A percentile compares a stretch with the other conserved stretches of the same genome.
Conservation (phyloP, 2,329 filamentous ascomycete species). For the Aschersonia sp. region DNA sequence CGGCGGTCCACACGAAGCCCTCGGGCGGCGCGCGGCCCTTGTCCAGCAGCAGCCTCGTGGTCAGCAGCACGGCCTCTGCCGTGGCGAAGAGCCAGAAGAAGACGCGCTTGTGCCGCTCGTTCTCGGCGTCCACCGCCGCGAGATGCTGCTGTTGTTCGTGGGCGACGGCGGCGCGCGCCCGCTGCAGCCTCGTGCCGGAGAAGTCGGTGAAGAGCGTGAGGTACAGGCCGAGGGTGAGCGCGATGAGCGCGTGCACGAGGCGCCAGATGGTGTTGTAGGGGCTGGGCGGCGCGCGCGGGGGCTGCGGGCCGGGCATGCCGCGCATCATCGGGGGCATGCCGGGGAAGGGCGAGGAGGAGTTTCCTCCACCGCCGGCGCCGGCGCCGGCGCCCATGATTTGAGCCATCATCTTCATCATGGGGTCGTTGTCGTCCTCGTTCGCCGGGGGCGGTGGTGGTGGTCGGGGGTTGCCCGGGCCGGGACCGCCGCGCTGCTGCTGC, state of each 20-base stretch:
- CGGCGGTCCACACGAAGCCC: constrained; percentile 49
- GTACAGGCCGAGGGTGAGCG: constrained; percentile 55
- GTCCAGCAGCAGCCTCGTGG: constrained; percentile 56
- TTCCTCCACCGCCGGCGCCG: constrained; percentile 16
- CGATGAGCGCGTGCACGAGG: constrained; percentile 58
- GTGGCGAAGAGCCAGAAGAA: constrained; percentile 77
- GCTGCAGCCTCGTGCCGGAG: constrained; percentile 47
- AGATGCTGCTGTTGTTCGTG: no score
- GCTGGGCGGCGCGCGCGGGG: constrained; percentile 14
- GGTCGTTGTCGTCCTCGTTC: constrained; percentile 13
- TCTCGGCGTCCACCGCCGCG: constrained; percentile 6
- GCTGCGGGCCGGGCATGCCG: constrained; percentile 21
- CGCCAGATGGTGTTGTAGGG: constrained; percentile 47
- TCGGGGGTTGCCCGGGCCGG: no score
- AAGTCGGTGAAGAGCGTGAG: constrained; percentile 55
- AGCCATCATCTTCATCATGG: constrained; percentile 52
- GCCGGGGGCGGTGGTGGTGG: constrained; percentile 1
- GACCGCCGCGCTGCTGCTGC: no score
- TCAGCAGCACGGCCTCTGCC: constrained; percentile 58
- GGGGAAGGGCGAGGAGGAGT: constrained; percentile 20
- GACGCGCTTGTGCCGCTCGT: constrained; percentile 17
- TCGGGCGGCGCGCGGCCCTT: constrained; percentile 39
- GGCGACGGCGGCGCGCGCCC: constrained; percentile 26
- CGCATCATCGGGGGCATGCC: constrained; percentile 20
- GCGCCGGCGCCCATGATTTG: constrained; percentile 45